Conservation (phyloP, 345 rosid genomes). For the Syzygium jambos region DNA sequence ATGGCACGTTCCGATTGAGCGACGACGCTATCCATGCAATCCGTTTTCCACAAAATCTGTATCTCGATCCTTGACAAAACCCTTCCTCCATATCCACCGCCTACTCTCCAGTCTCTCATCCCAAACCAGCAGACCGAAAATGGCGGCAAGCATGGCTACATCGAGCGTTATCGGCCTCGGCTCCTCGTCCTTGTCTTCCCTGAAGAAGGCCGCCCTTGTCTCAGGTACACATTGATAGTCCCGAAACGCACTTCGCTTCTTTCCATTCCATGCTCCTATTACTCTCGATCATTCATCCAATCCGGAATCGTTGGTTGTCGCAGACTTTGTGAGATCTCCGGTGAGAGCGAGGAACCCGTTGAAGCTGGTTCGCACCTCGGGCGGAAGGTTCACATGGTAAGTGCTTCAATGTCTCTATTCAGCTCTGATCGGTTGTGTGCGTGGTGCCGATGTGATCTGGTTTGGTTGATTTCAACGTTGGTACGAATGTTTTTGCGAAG, state of each 20-base stretch:
- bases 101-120: neutral
- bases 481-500: conserved; percentile 7
- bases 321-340: conserved; percentile 54
- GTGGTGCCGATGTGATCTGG: neutral
- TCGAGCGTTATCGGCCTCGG: conserved; percentile 68
- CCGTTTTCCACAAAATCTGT: conserved; percentile 45
- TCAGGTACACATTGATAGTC: conserved; percentile 30
- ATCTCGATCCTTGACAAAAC: neutral
- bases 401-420: neutral
- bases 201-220: conserved; percentile 21
- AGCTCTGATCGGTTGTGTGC: neutral
- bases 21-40: conserved; percentile 28
- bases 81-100: neutral
- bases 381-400: conserved; percentile 66
- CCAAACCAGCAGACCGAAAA: conserved; percentile 1
- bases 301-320: neutral
- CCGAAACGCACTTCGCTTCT: no score
- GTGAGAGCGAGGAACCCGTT: conserved; percentile 52
- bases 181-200: conserved; percentile 31
- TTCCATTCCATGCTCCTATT: neutral
- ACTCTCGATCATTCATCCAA: neutral
- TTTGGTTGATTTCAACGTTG: neutral
- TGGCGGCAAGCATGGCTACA: conserved; percentile 59
- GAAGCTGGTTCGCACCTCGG: conserved; percentile 30
- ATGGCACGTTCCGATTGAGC: conserved; percentile 54